Evolutionary conservation across 1,139 yeast genomes (phyloP).

Genomic region (Suzukiozyma palmioleophila): DNA sequence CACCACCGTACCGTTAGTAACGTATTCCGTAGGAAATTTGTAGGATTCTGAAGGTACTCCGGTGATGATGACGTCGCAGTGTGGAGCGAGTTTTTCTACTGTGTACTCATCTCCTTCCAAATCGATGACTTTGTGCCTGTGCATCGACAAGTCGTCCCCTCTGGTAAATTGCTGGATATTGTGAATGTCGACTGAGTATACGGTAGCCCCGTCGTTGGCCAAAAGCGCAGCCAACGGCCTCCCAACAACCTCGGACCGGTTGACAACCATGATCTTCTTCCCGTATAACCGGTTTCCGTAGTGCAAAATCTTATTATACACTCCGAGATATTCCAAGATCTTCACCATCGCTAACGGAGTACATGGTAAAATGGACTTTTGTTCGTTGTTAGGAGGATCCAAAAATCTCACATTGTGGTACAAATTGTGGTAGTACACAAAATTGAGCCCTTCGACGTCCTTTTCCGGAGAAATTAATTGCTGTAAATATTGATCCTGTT

Average conservation of each 20-base stretch:
- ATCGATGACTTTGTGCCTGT: constrained; percentile 80
- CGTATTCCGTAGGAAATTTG: constrained; percentile 78
- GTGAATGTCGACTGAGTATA: constrained; percentile 83
- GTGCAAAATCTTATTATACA: constrained; percentile 74
- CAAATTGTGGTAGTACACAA: constrained; percentile 86
- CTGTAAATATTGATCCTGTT: constrained; percentile 92
- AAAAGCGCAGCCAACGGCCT: constrained; percentile 92
- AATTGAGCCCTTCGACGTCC: constrained; percentile 94
- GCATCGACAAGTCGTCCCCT: constrained; percentile 83
- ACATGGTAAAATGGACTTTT: constrained; percentile 89
- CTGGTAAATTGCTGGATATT: constrained; percentile 89
- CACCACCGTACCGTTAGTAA: constrained; percentile 84
- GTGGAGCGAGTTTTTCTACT: constrained; percentile 61
- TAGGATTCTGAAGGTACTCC: constrained; percentile 86
- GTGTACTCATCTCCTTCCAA: constrained; percentile 41
- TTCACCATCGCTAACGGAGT: constrained; percentile 94
- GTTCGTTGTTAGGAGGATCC: constrained; percentile 60
- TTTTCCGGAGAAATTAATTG: constrained; percentile 83
- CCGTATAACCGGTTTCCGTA: constrained; percentile 93
- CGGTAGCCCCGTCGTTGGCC: constrained; percentile 97
- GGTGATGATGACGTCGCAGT: constrained; percentile 88
- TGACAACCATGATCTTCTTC: constrained; percentile 82
- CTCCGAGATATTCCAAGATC: constrained; percentile 83
- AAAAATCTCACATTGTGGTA: constrained; percentile 86
- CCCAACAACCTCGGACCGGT: constrained; percentile 94